Conservation (phyloP, 176 grass and related monocot species). For the Hordeum vulgare region MorexV3_pseudomolecules_assembly NC_058522.1:520548177-520548676, state of each 20-base stretch:
- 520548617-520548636: not conserved
- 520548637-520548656: not conserved
- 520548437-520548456: not conserved
- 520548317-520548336: not conserved
- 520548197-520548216: not conserved
- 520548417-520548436: not conserved
- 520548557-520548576: not conserved
- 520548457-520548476: not conserved
- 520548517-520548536: constrained; percentile 16
- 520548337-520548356: not conserved
- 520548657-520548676: not conserved
- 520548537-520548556: not conserved
- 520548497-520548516: not conserved
- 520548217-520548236: not conserved
- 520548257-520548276: not conserved
- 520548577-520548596: not conserved
- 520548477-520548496: not conserved
- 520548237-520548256: not conserved
- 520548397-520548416: not conserved
- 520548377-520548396: not conserved
- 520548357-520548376: not conserved
- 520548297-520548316: not conserved
- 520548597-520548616: not conserved
- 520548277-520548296: not conserved
- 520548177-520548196: not conserved